Conservation (phyloP, 495 filamentous ascomycete species). For the Cercophora scortea region DNA sequence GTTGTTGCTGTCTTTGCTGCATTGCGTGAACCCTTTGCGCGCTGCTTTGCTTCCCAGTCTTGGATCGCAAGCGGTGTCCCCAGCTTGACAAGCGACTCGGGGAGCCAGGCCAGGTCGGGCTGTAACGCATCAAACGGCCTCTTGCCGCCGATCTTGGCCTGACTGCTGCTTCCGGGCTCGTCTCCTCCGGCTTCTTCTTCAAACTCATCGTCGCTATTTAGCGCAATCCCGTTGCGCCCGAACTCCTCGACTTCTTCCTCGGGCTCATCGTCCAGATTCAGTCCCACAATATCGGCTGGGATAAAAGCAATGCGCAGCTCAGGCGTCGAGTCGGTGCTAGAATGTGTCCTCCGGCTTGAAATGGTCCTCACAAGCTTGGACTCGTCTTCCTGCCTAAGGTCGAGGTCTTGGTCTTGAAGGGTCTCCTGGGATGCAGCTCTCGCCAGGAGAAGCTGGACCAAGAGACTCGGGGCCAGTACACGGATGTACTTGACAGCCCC, state of each 20-base stretch:
- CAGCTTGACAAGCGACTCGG: constrained; percentile 59
- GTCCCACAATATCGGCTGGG: constrained; percentile 65
- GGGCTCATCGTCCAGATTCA: constrained; percentile 64
- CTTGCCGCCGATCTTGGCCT: constrained; percentile 24
- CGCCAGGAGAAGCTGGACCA: constrained; percentile 55
- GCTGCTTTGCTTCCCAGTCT: constrained; percentile 62
- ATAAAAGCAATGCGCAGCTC: constrained; percentile 74
- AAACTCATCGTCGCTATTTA: constrained; percentile 48
- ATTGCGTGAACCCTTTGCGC: constrained; percentile 32
- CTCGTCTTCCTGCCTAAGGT: constrained; percentile 39
- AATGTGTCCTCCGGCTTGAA: constrained; percentile 58
- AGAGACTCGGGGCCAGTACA: constrained; percentile 68
- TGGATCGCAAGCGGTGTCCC: constrained; percentile 67
- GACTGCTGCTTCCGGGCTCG: constrained; percentile 3
- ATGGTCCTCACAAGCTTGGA: constrained; percentile 49
- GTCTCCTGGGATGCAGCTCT: constrained; percentile 14
- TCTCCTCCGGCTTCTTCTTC: constrained; percentile 44
- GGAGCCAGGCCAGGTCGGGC: constrained; percentile 65
- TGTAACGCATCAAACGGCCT: constrained; percentile 63
- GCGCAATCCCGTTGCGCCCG: constrained; percentile 39
- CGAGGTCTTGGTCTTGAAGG: constrained; percentile 27
- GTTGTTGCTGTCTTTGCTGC: constrained; percentile 14
- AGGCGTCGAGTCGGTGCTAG: constrained; percentile 61
- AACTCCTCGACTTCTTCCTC: constrained; percentile 45
- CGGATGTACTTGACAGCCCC: constrained; percentile 83